Conservation (phyloP, 23 red algal species). For the Gracilaria vermiculophylla region DNA sequence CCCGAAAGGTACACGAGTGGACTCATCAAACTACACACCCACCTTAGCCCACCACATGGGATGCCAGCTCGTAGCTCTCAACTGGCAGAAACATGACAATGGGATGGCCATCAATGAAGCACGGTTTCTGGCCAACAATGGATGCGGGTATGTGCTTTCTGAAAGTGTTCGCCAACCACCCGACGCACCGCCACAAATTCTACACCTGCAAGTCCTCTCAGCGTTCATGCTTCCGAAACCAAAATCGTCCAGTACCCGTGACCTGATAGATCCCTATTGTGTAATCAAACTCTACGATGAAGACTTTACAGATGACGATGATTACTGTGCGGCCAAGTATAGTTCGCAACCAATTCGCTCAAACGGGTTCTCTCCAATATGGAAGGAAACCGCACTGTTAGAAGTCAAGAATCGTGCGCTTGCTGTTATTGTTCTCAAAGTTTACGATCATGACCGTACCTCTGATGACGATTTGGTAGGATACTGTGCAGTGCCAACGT, state of each 20-base stretch:
- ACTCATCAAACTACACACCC: slow-evolving; percentile 69
- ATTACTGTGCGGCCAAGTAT: neutral
- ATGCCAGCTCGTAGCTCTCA: slow-evolving; percentile 74
- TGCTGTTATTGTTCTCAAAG: slow-evolving; percentile 47
- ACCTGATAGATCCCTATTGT: slow-evolving; percentile 47
- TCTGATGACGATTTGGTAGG: slow-evolving; percentile 61
- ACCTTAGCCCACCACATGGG: slow-evolving; percentile 27
- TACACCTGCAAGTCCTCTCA: slow-evolving; percentile 32
- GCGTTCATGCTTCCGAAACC: slow-evolving; percentile 44
- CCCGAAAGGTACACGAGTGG: slow-evolving; percentile 64
- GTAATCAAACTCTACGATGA: slow-evolving; percentile 43
- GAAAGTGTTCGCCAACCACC: neutral
- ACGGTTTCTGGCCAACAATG: slow-evolving; percentile 60
- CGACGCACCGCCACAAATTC: neutral
- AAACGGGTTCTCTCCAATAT: slow-evolving; percentile 36
- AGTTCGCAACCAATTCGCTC: neutral
- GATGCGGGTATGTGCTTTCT: slow-evolving; percentile 62
- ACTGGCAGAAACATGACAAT: slow-evolving; percentile 63
- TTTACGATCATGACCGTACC: slow-evolving; percentile 58
- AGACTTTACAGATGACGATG: slow-evolving; percentile 26
- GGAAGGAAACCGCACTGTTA: slow-evolving; percentile 34
- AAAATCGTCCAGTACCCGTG: neutral
- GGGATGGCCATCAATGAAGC: slow-evolving; percentile 55
- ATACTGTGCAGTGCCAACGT: slow-evolving; percentile 42
- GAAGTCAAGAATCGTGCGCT: slow-evolving; percentile 23